phyloP scores from a whole-genome alignment of 768 basidiomycete genomes.

The Phylloporus scabripes region DNA sequence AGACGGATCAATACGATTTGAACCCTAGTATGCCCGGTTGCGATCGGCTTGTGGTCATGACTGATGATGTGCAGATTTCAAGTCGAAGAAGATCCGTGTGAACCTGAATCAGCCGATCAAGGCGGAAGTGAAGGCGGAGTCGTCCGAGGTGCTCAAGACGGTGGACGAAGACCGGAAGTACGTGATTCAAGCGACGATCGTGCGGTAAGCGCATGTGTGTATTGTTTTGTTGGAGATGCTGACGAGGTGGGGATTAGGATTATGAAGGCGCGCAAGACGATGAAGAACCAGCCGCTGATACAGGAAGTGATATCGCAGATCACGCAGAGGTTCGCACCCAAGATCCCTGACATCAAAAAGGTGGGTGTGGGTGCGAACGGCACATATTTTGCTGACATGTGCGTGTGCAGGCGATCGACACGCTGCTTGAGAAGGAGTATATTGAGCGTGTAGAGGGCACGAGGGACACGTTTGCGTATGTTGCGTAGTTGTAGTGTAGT shows the following conservation, averaged over 20 bases:
- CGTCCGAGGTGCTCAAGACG: conserved; percentile 82
- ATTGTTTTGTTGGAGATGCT: not conserved
- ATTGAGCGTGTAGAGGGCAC: conserved; percentile 90
- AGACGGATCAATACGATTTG: conserved; percentile 84
- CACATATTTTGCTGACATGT: not conserved
- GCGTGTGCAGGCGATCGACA: conserved; percentile 75
- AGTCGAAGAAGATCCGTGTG: conserved; percentile 90
- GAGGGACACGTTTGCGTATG: conserved; percentile 61
- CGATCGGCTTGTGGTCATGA: not conserved
- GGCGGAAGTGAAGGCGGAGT: conserved; percentile 90
- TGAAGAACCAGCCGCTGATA: conserved; percentile 90
- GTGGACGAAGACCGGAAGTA: conserved; percentile 98
- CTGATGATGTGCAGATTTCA: conserved; percentile 55
- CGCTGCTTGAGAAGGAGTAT: conserved; percentile 93
- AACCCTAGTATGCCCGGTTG: conserved; percentile 56
- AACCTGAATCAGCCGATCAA: conserved; percentile 91
- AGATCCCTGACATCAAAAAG: conserved; percentile 97
- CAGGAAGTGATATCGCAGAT: conserved; percentile 90
- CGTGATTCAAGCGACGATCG: conserved; percentile 91
- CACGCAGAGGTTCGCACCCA: conserved; percentile 82
- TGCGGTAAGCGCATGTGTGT: conserved; percentile 42
- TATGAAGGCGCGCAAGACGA: conserved; percentile 93
- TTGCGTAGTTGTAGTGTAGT: conserved; percentile 27
- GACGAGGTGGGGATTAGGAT: conserved; percentile 44
- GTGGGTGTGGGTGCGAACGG: conserved; percentile 31